A percentile compares a stretch with the other conserved stretches of the same genome.
Evolutionary conservation across 768 basidiomycete genomes (phyloP).

Genomic region (Boletus coccyginus): DNA sequence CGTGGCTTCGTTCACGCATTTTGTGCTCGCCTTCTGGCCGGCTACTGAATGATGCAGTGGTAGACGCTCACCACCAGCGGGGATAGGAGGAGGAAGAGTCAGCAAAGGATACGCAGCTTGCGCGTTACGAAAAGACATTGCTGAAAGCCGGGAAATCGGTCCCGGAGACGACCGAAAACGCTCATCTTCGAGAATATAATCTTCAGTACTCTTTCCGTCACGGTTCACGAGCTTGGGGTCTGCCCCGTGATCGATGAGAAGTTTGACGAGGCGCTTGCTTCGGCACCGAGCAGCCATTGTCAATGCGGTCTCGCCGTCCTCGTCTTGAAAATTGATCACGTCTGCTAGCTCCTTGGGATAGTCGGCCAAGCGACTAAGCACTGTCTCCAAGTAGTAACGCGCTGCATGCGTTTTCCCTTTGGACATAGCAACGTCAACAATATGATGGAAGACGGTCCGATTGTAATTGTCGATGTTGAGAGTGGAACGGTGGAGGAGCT

Average conservation of each 20-base stretch:
- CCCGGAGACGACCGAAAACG: constrained; percentile 91
- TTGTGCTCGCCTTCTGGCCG: constrained; percentile 82
- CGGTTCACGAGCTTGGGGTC: constrained; percentile 93
- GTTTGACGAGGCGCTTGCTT: constrained; percentile 92
- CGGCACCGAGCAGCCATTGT: constrained; percentile 96
- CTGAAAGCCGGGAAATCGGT: constrained; percentile 60
- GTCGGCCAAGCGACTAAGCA: constrained; percentile 80
- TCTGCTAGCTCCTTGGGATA: constrained; percentile 96
- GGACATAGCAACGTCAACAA: constrained; percentile 95
- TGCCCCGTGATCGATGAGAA: constrained; percentile 93
- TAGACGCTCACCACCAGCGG: constrained; percentile 56
- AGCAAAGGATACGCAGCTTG: constrained; percentile 48
- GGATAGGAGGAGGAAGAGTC: constrained; percentile 41
- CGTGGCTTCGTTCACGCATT: constrained; percentile 81
- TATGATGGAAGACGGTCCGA: constrained; percentile 96
- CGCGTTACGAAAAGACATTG: constrained; percentile 73
- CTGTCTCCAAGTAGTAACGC: constrained; percentile 98
- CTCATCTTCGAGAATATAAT: constrained; percentile 98
- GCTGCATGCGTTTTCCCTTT: constrained; percentile 98
- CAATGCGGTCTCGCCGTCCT: constrained; percentile 96
- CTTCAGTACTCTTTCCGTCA: constrained; percentile 96
- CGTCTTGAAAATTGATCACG: constrained; percentile 98
- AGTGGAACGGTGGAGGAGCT: constrained; percentile 94
- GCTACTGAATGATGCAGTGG: constrained; percentile 82
- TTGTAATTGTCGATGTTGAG: constrained; percentile 98